Percentiles rank a stretch among this genome's conserved stretches.
Evolutionary conservation across 352 stramenopile species (phyloP).

Genomic region (Phytophthora nicotianae): DNA sequence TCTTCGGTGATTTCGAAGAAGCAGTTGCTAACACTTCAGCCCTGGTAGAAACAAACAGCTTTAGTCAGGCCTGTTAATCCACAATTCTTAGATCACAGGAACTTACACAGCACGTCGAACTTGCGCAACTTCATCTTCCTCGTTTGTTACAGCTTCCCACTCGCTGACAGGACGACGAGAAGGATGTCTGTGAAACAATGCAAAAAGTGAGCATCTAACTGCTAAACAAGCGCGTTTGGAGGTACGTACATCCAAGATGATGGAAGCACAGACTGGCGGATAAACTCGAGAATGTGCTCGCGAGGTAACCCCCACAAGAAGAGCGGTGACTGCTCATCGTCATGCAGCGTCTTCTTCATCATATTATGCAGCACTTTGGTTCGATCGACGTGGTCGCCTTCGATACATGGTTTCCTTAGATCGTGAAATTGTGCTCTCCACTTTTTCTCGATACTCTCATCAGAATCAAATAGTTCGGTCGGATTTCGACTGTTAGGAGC

Average conservation of each 20-base stretch:
- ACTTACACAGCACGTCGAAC: constrained; percentile 25
- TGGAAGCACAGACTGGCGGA: constrained; percentile 75
- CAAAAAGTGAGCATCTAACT: background rate
- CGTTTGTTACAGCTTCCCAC: constrained; percentile 45
- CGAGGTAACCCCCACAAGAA: constrained; percentile 68
- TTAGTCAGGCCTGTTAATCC: background rate
- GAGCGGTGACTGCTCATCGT: constrained; percentile 36
- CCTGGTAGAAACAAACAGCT: constrained; percentile 8
- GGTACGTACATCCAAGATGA: constrained; percentile 64
- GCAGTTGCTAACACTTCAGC: constrained; percentile 19
- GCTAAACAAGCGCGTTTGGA: background rate
- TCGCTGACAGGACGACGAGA: constrained; percentile 40
- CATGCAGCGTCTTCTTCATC: constrained; percentile 7
- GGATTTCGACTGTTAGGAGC: no score
- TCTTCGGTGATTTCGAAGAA: constrained; percentile 12
- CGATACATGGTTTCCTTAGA: constrained; percentile 31
- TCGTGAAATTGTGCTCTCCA: constrained; percentile 59
- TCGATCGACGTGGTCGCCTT: constrained; percentile 53
- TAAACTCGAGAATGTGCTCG: constrained; percentile 80
- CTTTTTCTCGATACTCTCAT: constrained; percentile 48
- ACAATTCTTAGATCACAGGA: background rate
- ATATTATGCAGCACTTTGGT: constrained; percentile 55
- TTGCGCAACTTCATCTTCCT: constrained; percentile 26
- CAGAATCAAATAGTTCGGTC: constrained; percentile 11
- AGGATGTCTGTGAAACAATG: constrained; percentile 20